Evolutionary conservation across 345 rosid species (phyloP), one percentile per base, ranked within the genome.

Genomic region (Citrus australasica): DNA sequence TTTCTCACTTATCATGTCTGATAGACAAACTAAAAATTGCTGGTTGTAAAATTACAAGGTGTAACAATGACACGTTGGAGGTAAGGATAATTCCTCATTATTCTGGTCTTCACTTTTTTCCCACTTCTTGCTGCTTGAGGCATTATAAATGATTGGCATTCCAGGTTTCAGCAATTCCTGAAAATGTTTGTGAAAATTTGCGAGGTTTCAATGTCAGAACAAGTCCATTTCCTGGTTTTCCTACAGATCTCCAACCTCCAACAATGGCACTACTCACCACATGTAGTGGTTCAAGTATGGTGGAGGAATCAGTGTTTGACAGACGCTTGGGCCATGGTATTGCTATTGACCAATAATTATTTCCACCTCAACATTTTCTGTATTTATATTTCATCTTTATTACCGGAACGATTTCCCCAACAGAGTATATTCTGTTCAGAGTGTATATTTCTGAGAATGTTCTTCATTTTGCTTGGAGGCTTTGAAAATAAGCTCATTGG

Each of bases 211-310:
- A 78, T 78, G 63, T 84, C 33, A 84, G 67, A 76, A 84, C 84
- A 33, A 28, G 82, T 59, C 80, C 86, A 10, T 84, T 75, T 78
- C 86, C 82, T 25, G 82, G 75, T 17, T 84, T 83, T 78, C 86
- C 84, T n/a, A 84, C 86, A 48, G 84, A 84, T 71, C 80, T 84
- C 64, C 86, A 84, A 64, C 84, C 86, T 75, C 84, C 67, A 32
- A 75, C 79, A 56, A 74, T 78, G 84, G 83, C 82, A 22, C 32
- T 83, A 40, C 84, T 84, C 67, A 75, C 82, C 21, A 80, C 80
- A 37, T 84, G 84, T 59, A 61, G 48, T n/a, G 84, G 86, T 59
- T 71, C 73, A 58, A 75, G 79, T 51, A 16, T 66, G 28, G 80
- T 84, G 67, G 84, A 75, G 71, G 84, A 84, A 65, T 75, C 80